These are phyloP conservation scores for Sclerospora graminicola DNA, from an alignment of 352 stramenopile species.

Conservation along the genomic window DNA sequence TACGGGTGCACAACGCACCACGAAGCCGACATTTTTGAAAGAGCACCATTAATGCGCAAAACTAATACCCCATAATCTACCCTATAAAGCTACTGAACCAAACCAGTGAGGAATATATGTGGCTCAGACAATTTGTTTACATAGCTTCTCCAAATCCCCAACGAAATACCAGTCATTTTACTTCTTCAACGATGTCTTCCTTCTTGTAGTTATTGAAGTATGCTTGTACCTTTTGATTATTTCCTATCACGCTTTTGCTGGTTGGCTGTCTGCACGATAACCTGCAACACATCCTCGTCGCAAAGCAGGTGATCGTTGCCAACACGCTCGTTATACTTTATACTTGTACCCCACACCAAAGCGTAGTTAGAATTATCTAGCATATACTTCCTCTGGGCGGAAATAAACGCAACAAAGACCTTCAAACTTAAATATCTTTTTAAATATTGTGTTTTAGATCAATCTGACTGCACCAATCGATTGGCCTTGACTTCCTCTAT, in stretches of 20 bases:
- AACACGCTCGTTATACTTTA: conserved; percentile 96
- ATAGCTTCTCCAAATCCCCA: too few species aligned
- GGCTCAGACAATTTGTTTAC: neutral
- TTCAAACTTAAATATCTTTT: too few species aligned
- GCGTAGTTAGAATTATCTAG: conserved; percentile 97
- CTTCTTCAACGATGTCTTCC: conserved; percentile 90
- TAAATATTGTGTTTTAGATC: too few species aligned
- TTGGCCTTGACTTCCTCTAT: too few species aligned
- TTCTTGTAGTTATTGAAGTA: conserved; percentile 95
- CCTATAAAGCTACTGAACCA: too few species aligned
- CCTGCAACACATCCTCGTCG: conserved; percentile 98
- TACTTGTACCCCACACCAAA: conserved; percentile 96
- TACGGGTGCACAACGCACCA: conserved; percentile 39
- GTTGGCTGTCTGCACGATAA: conserved; percentile 97
- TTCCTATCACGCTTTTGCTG: conserved; percentile 98
- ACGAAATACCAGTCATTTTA: conserved; percentile 20
- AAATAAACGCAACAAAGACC: too few species aligned
- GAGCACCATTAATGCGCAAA: neutral
- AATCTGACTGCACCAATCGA: too few species aligned
- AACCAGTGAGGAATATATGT: too few species aligned
- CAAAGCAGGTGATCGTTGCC: conserved; percentile 92
- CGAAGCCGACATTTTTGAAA: conserved; percentile 32
- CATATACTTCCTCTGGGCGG: too few species aligned
- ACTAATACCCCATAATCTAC: too few species aligned
- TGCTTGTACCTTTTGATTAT: conserved; percentile 91